Base-by-base conservation (phyloP, 2,329 filamentous ascomycete species). In the Byssochlamys sp. region DNA sequence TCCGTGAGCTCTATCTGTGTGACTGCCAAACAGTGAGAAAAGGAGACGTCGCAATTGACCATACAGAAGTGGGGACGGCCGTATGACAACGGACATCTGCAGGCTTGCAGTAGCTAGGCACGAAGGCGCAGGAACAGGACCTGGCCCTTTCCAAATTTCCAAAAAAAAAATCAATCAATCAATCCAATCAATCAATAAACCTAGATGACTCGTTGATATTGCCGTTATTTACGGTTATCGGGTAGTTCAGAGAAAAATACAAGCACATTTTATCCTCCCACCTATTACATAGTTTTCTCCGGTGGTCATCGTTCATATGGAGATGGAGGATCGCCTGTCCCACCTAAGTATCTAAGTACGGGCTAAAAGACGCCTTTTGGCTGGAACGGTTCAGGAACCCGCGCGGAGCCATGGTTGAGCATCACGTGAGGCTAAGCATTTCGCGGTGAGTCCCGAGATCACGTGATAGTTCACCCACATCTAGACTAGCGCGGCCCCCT, bases 1-100 rank as follows among this genome's bases (percentile, higher is more conserved):
- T 88, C 60, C 78, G 82, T 60, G 69, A 69, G 55, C 74, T 70
- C 62, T 89, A 82, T 66, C 75, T 75, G 1, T 95, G 91, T 65
- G 72, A 82, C 61, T 96, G 90, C 68, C 62, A 60, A 45, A 61
- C 60, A 28, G 52, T 54, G 28, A 58, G 56, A 52, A 58, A 59
- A 51, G 60, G 59, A 4, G 57, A 58, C 26, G 55, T 24, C 35
- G 58, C 26, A 57, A 52, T 11, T 33, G 63, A 69, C 27, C 63
- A 57, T 19, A 55, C 29, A 4, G 58, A 45, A 12, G 48, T 69
- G 25, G 70, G 67, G 12, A 68, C 69, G 39, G 69, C 69, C 0
- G 63, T 70, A 53, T 73, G 55, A 69, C 28, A 31, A 9, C 25
- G 12, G 14, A 39, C 10, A 24, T 6, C 39, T 45, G 39, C 14